Conservation (phyloP, 2,329 filamentous ascomycete genomes). For the Fusarium foetens region DNA sequence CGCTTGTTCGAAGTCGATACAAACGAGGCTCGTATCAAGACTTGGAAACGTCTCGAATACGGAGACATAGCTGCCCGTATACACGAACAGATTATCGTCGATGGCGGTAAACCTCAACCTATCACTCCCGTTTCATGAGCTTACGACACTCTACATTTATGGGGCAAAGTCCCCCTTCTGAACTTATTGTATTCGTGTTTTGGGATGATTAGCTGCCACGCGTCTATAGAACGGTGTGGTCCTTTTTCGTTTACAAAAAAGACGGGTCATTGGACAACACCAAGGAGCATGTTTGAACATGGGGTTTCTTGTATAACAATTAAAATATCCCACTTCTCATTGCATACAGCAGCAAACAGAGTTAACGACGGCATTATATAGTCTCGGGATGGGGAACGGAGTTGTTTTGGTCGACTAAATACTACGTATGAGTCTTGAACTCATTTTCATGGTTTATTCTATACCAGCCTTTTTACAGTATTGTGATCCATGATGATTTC, state of each 20-base stretch:
- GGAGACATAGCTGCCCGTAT: conserved; percentile 64
- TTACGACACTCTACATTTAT: conserved; percentile 16
- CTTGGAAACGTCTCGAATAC: conserved; percentile 89
- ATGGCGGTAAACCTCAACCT: conserved; percentile 61
- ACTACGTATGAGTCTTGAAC: neutral
- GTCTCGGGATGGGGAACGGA: conserved; percentile 27
- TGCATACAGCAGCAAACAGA: conserved; percentile 3
- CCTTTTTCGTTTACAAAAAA: conserved; percentile 17
- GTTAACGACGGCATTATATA: conserved; percentile 22
- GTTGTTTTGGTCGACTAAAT: conserved; percentile 26
- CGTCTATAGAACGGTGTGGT: conserved; percentile 26
- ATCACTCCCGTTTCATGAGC: conserved; percentile 24
- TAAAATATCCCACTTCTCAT: conserved; percentile 14
- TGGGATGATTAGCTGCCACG: conserved; percentile 9
- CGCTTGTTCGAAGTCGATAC: conserved; percentile 94
- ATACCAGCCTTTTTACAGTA: neutral
- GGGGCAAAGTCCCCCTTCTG: neutral
- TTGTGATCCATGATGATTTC: neutral
- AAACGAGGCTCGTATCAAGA: conserved; percentile 86
- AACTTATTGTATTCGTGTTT: conserved; percentile 32
- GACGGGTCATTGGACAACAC: conserved; percentile 18
- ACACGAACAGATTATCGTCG: conserved; percentile 74
- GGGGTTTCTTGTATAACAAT: conserved; percentile 31
- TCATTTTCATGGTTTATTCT: conserved; percentile 10
- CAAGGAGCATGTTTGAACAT: conserved; percentile 4